Base-by-base conservation (phyloP, 2,329 filamentous ascomycete species). In the Cladorrhinum sp. region DNA sequence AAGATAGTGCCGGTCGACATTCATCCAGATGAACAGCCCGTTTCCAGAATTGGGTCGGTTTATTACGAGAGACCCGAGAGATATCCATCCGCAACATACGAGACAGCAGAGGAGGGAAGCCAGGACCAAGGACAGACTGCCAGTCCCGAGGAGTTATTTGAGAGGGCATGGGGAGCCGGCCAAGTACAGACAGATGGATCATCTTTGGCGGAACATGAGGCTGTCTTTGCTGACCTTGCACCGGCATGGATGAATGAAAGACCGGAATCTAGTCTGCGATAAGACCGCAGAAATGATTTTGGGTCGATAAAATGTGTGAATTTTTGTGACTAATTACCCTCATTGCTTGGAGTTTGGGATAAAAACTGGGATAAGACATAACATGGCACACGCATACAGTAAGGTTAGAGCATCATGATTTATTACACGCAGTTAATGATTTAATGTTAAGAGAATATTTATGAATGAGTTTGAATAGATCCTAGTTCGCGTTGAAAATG, bases 1-100 rank as follows among this genome's bases (percentile, higher is more conserved):
- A 60, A 29, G 51, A 50, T 64, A 8, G 55, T 59, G 16, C 62
- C 62, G 1, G 60, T 67, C 8, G 45, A 64, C 16, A 62, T 65
- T 8, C 36, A 55, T 5, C 12, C 57, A 5, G 57, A 55, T 24
- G n/a, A 38, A 6, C 36, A 27, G 9, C 23, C 49, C 2, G n/a
- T 50, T 2, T 56, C 55, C 3, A 20, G 24, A 38, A 41, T 24
- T 16, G 51, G 20, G 2, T 60, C 55, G 2, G 55, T 58, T 13
- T 48, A 51, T 3, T 36, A 36, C 10, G 38, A 59, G 25, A 36
- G 38, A 16, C 16, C 16, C 1, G 23, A 18, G 6, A 10, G 22
- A 2, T 51, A 32, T 13, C 22, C 49, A 9, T 10, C 24, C 23
- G 50, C 32, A 27, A 50, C 29, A 16, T 20, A n/a, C 49, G 7